Base-by-base conservation (phyloP, 345 rosid species). In the Linum lewisii region DNA sequence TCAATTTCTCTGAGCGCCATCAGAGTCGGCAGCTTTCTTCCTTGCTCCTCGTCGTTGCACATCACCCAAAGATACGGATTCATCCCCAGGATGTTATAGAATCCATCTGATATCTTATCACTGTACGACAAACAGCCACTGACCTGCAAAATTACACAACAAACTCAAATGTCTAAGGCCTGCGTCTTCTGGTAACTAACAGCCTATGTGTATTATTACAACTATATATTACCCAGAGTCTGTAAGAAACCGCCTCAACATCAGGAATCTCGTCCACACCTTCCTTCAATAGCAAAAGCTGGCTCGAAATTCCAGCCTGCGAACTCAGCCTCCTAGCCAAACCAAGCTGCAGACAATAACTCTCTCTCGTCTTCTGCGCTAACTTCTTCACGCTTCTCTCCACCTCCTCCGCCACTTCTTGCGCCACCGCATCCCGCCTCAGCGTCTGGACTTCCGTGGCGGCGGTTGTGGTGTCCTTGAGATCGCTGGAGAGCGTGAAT, bases 211-310 rank as follows among this genome's bases (percentile, higher is more conserved):
- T n/a, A n/a, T n/a, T n/a, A n/a, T n/a, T n/a, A n/a, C n/a, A n/a
- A n/a, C n/a, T n/a, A n/a, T n/a, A n/a, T n/a, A n/a, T 11, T 81
- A 91, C 96, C 96, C 98, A 92, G 53, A 92, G 81, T 58, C 95
- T 93, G 69, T 88, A 81, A 21, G 98, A 88, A 59, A 86, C 81
- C 18, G 84, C 71, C 58, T 83, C 84, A 10, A 75, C 80, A 61
- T 84, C 80, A 2, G 63, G 68, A 58, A 64, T 63, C 59, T 63
- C 70, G 54, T 64, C 66, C 5, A n/a, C 67, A 25, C 57, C 70
- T 54, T 64, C 78, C 63, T 65, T 80, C 57, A 69, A 61, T 63
- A 65, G 63, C 63, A 68, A 57, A 16, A 77, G 78, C 72, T 77
- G 87, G 63, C 63, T 24, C 25, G 62, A 73, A 14, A 92, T 81